Conservation (phyloP, 306 rosid species). For the Datisca glomerata region DNA sequence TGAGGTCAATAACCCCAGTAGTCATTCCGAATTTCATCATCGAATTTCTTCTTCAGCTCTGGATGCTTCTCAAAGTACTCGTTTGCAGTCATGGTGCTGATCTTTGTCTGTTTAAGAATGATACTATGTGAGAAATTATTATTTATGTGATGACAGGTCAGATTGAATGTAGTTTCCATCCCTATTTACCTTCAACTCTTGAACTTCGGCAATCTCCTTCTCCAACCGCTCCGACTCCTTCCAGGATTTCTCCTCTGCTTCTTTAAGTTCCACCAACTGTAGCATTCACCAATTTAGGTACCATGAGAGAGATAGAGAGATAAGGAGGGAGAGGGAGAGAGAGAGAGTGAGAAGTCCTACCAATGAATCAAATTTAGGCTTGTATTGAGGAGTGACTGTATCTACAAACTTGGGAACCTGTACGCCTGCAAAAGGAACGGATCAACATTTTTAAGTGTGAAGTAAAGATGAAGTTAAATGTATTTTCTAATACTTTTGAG, state of each 20-base stretch:
- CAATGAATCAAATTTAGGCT: constrained; percentile 74
- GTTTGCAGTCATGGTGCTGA: constrained; percentile 89
- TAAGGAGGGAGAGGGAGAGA: background rate
- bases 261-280: constrained; percentile 85
- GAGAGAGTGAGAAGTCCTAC: constrained; percentile 20
- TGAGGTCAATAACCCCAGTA: constrained; percentile 73
- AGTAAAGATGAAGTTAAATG: too few relatives aligned
- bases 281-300: constrained; percentile 5
- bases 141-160: too few relatives aligned
- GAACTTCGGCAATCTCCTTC: constrained; percentile 75
- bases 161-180: too few relatives aligned
- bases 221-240: constrained; percentile 92
- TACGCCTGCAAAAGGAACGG: constrained; percentile 39
- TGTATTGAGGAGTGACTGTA: constrained; percentile 89
- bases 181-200: constrained; percentile 69
- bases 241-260: constrained; percentile 70
- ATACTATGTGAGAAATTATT: constrained; percentile 15
- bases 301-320: background rate
- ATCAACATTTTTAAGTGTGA: too few relatives aligned
- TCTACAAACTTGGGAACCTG: constrained; percentile 91
- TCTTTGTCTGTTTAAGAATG: constrained; percentile 44
- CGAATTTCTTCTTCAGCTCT: constrained; percentile 84
- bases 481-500: too few relatives aligned
- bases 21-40: constrained; percentile 89
- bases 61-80: constrained; percentile 95